Conservation (phyloP, 345 rosid species). For the Pugionium dolabratum region DNA sequence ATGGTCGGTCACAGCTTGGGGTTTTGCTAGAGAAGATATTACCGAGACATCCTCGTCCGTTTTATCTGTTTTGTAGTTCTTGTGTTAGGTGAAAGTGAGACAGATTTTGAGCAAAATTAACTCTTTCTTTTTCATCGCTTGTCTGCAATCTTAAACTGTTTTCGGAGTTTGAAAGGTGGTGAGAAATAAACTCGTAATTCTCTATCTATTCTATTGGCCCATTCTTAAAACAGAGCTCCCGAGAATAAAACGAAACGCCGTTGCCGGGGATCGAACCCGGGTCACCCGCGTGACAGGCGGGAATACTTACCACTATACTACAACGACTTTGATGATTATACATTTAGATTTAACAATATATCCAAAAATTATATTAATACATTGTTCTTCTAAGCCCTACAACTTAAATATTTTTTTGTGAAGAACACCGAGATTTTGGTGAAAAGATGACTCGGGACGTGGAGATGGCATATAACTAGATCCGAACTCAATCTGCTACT, state of each 20-base stretch:
- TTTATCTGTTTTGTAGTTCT: conserved; percentile 33
- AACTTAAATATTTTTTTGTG: not conserved
- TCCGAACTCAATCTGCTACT: conserved; percentile 54
- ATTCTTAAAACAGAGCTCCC: too few species aligned
- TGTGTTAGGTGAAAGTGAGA: conserved; percentile 38
- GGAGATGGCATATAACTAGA: conserved; percentile 72
- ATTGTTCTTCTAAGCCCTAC: conserved; percentile 1
- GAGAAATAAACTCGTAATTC: conserved; percentile 20
- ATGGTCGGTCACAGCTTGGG: too few species aligned
- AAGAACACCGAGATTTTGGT: conserved; percentile 18
- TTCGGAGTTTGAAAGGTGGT: conserved; percentile 26
- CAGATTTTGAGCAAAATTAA: conserved; percentile 37
- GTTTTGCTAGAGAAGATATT: too few species aligned
- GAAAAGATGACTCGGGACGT: conserved; percentile 71
- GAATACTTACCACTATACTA: conserved; percentile 86
- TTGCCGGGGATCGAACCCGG: conserved; percentile 97
- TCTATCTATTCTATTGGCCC: too few species aligned
- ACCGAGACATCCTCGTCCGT: too few species aligned
- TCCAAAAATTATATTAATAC: not conserved
- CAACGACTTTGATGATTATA: conserved; percentile 49
- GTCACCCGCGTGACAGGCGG: conserved; percentile 90
- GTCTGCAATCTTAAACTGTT: not conserved
- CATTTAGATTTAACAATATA: too few species aligned
- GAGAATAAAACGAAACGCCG: conserved; percentile 44
- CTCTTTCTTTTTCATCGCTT: conserved; percentile 16